Conservation (phyloP, 768 basidiomycete species). For the Leucocoprinus birnbaumii region DNA sequence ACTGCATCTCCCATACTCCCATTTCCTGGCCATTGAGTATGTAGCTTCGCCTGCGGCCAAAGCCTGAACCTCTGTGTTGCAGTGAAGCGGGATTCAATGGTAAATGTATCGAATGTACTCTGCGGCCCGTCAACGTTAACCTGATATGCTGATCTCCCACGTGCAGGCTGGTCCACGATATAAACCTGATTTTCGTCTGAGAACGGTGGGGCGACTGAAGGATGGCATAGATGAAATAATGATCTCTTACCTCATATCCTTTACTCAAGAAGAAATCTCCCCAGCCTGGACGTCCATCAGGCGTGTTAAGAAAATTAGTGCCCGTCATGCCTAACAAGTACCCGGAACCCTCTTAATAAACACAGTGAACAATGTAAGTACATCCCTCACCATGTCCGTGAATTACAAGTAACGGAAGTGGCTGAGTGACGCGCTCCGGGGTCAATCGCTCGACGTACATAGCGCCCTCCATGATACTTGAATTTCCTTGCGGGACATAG, state of each 20-base stretch:
- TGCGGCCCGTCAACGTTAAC: conserved; percentile 33
- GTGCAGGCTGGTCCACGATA: conserved; percentile 43
- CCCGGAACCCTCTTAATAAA: background rate
- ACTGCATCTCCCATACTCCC: conserved; percentile 41
- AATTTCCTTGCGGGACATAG: conserved; percentile 32
- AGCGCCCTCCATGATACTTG: conserved; percentile 38
- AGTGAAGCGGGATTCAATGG: conserved; percentile 40
- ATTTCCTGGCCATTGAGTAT: conserved; percentile 54
- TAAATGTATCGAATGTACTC: conserved; percentile 23
- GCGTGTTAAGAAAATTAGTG: conserved; percentile 49
- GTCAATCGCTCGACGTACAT: conserved; percentile 52
- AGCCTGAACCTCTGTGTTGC: conserved; percentile 34
- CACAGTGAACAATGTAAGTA: background rate
- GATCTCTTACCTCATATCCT: conserved; percentile 45
- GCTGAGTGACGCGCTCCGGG: conserved; percentile 35
- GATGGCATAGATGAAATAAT: background rate
- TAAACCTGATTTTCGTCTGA: conserved; percentile 29
- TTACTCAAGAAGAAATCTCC: conserved; percentile 49
- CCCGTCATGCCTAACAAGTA: conserved; percentile 44
- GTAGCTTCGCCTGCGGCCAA: conserved; percentile 44
- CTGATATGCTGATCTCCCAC: conserved; percentile 45
- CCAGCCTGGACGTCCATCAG: conserved; percentile 52
- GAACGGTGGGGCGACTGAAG: background rate
- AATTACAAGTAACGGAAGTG: conserved; percentile 42
- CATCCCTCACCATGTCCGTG: conserved; percentile 39